Evolutionary conservation across 306 rosid genomes (phyloP).

Genomic region (Begonia fuchsioides): DNA sequence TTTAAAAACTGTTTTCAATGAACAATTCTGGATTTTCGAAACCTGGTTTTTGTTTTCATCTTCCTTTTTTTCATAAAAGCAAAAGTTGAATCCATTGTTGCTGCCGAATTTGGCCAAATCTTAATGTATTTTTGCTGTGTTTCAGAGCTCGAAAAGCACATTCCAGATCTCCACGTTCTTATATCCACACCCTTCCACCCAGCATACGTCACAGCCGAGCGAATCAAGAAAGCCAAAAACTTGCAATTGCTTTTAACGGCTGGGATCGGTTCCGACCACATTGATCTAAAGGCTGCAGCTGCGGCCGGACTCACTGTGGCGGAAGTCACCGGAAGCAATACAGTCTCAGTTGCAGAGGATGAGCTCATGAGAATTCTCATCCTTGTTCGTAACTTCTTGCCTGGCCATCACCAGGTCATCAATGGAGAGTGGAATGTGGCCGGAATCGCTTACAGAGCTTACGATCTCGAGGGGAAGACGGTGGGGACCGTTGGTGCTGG

Average conservation of each 20-base stretch:
- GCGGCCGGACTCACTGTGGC: conserved; percentile 93
- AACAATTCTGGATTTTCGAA: too few relatives aligned
- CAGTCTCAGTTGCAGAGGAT: conserved; percentile 89
- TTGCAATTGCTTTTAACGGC: conserved; percentile 82
- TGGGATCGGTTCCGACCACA: conserved; percentile 86
- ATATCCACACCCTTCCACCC: conserved; percentile 95
- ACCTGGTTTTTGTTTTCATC: too few relatives aligned
- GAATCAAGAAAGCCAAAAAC: conserved; percentile 81
- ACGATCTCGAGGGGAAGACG: conserved; percentile 93
- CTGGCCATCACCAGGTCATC: conserved; percentile 61
- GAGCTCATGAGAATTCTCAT: conserved; percentile 89
- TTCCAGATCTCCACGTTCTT: conserved; percentile 76
- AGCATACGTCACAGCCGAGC: conserved; percentile 87
- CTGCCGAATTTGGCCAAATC: too few relatives aligned
- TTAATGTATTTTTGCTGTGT: not conserved
- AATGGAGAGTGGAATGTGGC: conserved; percentile 94
- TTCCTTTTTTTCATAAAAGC: too few relatives aligned
- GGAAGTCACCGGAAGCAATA: conserved; percentile 90
- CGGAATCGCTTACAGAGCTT: conserved; percentile 73
- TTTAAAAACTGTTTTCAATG: too few relatives aligned
- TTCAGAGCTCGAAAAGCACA: conserved; percentile 78
- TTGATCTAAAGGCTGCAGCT: conserved; percentile 87
- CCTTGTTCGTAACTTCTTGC: conserved; percentile 73
- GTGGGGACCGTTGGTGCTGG: conserved; percentile 88
- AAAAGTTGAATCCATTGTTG: too few relatives aligned